Evolutionary conservation across 176 grass and related monocot genomes (phyloP).

Genomic region (Eleusine coracana): DNA sequence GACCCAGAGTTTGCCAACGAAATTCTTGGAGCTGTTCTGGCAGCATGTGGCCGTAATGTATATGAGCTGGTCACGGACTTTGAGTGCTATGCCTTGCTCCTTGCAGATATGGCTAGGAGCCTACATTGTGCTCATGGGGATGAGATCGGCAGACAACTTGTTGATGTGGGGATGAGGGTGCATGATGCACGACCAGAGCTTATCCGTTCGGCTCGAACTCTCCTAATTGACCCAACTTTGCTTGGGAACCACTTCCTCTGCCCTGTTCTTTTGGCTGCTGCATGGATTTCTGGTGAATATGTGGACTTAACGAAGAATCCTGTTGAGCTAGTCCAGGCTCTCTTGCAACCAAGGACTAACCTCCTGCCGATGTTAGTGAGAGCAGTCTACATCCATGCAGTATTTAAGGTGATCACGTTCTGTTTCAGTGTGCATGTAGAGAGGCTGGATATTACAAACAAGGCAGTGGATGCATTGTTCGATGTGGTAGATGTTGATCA

Average conservation of each 20-base stretch:
- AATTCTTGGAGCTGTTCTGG: slow-evolving; percentile 68
- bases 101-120: slow-evolving; percentile 72
- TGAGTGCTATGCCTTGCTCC: slow-evolving; percentile 83
- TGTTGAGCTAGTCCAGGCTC: slow-evolving; percentile 87
- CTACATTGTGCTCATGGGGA: slow-evolving; percentile 70
- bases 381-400: slow-evolving; percentile 79
- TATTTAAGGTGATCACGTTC: slow-evolving; percentile 71
- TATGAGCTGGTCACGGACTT: slow-evolving; percentile 91
- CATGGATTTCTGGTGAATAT: slow-evolving; percentile 91
- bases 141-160: slow-evolving; percentile 78
- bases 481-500: slow-evolving; percentile 32
- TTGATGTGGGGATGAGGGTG: slow-evolving; percentile 89
- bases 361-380: slow-evolving; percentile 68
- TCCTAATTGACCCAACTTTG: slow-evolving; percentile 85
- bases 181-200: slow-evolving; percentile 79
- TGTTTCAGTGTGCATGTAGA: slow-evolving; percentile 62
- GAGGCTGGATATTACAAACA: slow-evolving; percentile 32
- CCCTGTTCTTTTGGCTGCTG: slow-evolving; percentile 72
- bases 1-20: slow-evolving; percentile 81
- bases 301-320: slow-evolving; percentile 68
- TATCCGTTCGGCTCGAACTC: slow-evolving; percentile 58
- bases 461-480: slow-evolving; percentile 2
- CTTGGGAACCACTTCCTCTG: slow-evolving; percentile 77
- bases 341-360: slow-evolving; percentile 81
- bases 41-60: slow-evolving; percentile 60